Conservation (phyloP, 371 early-diverging fungal species). For the Lichtheimia ornata region DNA sequence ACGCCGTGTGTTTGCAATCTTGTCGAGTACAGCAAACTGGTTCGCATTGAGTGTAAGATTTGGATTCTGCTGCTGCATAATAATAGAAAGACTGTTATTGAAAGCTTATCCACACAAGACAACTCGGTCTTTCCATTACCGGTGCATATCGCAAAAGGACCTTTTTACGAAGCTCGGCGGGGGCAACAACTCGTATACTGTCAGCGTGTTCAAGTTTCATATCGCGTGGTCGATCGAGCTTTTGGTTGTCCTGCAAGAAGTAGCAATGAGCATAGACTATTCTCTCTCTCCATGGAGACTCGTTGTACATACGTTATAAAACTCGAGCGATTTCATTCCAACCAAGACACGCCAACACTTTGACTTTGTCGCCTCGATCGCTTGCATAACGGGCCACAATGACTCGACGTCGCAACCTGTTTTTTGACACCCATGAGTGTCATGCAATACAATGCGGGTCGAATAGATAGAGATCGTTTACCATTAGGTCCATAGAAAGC, state of each 20-base stretch:
- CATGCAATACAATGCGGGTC: too few species aligned
- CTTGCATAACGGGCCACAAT: not conserved
- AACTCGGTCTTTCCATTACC: not conserved
- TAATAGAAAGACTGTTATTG: not conserved
- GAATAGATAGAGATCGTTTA: not conserved
- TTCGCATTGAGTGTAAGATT: not conserved
- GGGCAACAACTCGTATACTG: not conserved
- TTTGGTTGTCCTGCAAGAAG: too few species aligned
- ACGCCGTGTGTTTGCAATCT: not conserved
- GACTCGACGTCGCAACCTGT: not conserved
- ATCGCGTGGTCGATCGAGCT: too few species aligned
- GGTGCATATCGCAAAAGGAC: not conserved
- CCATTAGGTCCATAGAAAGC: not conserved
- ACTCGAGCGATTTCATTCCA: too few species aligned
- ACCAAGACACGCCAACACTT: too few species aligned
- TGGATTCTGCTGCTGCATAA: not conserved
- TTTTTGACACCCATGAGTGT: not conserved
- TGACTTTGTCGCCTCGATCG: too few species aligned
- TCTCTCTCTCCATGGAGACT: too few species aligned
- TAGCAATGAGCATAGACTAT: too few species aligned
- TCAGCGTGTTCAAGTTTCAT: not conserved
- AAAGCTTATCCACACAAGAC: not conserved
- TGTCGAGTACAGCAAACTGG: slow-evolving; percentile 4
- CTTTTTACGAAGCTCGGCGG: slow-evolving; percentile 1
- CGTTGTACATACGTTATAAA: too few species aligned